Conservation (phyloP, 2,329 filamentous ascomycete genomes). For the Colletotrichum gigasporum region DNA sequence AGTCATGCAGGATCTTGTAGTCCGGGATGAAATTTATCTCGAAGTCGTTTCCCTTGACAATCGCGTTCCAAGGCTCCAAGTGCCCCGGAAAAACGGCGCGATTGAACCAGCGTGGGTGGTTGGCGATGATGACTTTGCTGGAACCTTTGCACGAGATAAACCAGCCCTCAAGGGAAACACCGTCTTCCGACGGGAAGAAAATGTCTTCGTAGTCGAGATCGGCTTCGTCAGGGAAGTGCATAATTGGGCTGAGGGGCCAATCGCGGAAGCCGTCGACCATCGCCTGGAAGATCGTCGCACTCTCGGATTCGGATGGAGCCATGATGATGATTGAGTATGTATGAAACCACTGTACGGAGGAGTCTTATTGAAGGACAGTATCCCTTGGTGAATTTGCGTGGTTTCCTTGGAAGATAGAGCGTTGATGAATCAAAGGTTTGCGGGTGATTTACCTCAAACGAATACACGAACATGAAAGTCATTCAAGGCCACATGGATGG, state of each 20-base stretch:
- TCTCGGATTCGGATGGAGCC: background rate
- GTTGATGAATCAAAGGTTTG: no score
- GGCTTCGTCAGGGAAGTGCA: background rate
- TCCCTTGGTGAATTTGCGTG: no score
- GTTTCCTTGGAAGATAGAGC: no score
- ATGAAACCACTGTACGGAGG: no score
- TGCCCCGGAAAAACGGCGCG: constrained; percentile 9
- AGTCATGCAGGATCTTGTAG: constrained; percentile 26
- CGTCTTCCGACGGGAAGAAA: constrained; percentile 17
- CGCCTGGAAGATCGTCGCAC: background rate
- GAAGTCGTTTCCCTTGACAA: constrained; percentile 1
- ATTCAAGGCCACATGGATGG: no score
- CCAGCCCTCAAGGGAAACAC: constrained; percentile 13
- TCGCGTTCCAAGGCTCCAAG: background rate
- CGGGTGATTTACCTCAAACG: no score
- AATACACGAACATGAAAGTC: no score
- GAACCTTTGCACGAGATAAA: constrained; percentile 12
- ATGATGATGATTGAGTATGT: no score
- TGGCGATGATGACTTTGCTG: constrained; percentile 13
- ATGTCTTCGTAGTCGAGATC: constrained; percentile 15
- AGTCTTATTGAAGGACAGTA: no score
- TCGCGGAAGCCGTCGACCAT: background rate
- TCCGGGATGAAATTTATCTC: constrained; percentile 25
- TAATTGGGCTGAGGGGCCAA: background rate
- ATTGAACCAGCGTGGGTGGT: constrained; percentile 18